phyloP scores from a whole-genome alignment of 805 yeast genomes.

The Metschnikowia vanudenii region DNA sequence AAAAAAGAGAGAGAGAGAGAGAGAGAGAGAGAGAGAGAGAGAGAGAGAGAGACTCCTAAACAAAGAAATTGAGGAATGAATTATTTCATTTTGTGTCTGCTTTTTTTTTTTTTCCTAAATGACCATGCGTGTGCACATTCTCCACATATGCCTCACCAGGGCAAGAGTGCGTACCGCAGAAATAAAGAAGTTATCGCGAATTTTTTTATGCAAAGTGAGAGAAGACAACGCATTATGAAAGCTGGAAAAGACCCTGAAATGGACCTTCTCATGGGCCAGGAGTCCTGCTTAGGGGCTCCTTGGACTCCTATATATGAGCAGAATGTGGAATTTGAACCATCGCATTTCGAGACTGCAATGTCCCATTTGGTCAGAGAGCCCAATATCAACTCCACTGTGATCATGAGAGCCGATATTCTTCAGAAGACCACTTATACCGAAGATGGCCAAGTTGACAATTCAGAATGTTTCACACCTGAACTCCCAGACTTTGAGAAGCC shows the following conservation, averaged over 20 bases:
- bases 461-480: conserved; percentile 25
- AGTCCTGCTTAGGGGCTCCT: conserved; percentile 51
- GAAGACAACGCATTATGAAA: conserved; percentile 4
- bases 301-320: conserved; percentile 63
- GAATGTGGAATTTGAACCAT: conserved; percentile 46
- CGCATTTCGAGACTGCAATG: conserved; percentile 76
- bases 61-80: background rate
- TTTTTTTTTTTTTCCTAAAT: background rate
- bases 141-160: background rate
- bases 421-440: conserved; percentile 47
- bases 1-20: too few species aligned
- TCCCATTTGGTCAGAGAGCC: conserved; percentile 76
- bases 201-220: background rate
- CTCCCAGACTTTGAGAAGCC: conserved; percentile 28
- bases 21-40: too few species aligned
- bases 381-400: conserved; percentile 87
- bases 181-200: conserved; percentile 8
- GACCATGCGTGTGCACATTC: background rate
- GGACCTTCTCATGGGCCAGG: conserved; percentile 14
- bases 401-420: conserved; percentile 81
- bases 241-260: conserved; percentile 12
- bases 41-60: too few species aligned
- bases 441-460: conserved; percentile 23
- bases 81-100: background rate
- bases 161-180: background rate